Evolutionary conservation across 352 stramenopile genomes (phyloP).

Genomic region (Thalassiosira sp.): DNA sequence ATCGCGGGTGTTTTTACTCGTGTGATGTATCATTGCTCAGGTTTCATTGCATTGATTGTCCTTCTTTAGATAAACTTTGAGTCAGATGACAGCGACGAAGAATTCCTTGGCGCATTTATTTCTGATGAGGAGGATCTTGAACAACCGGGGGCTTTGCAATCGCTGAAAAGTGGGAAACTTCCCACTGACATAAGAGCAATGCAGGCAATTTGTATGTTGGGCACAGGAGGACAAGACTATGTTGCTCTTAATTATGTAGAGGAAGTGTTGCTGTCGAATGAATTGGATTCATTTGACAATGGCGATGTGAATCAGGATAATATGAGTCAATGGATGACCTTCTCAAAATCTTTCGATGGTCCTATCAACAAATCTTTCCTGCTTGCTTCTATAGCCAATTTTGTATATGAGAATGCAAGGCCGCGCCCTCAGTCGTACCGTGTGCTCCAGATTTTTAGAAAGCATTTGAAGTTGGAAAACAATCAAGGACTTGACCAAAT

Average conservation of each 20-base stretch:
- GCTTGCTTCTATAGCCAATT: constrained; percentile 34
- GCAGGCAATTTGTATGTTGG: constrained; percentile 63
- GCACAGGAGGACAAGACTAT: constrained; percentile 65
- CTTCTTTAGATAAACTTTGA: constrained; percentile 44
- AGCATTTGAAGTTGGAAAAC: constrained; percentile 36
- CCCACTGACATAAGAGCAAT: constrained; percentile 70
- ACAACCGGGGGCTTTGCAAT: constrained; percentile 50
- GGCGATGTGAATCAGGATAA: constrained; percentile 8
- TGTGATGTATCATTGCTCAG: not conserved
- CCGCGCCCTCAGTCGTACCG: constrained; percentile 12
- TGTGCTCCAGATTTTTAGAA: constrained; percentile 35
- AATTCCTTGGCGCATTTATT: constrained; percentile 49
- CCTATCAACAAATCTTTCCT: constrained; percentile 41
- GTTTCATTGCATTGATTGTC: constrained; percentile 3
- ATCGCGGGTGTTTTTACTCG: not conserved
- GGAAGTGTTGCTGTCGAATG: constrained; percentile 37
- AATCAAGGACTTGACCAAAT: constrained; percentile 43
- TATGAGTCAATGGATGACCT: constrained; percentile 13
- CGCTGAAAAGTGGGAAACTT: constrained; percentile 60
- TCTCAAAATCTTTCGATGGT: constrained; percentile 31
- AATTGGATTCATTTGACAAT: constrained; percentile 35
- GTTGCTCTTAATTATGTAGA: constrained; percentile 69
- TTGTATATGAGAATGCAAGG: constrained; percentile 28
- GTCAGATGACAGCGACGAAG: constrained; percentile 55
- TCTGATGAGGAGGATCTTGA: constrained; percentile 81